Percentiles rank a stretch among this genome's conserved stretches.
Evolutionary conservation across 352 stramenopile genomes (phyloP).

Genomic region (Pythium apleroticum): DNA sequence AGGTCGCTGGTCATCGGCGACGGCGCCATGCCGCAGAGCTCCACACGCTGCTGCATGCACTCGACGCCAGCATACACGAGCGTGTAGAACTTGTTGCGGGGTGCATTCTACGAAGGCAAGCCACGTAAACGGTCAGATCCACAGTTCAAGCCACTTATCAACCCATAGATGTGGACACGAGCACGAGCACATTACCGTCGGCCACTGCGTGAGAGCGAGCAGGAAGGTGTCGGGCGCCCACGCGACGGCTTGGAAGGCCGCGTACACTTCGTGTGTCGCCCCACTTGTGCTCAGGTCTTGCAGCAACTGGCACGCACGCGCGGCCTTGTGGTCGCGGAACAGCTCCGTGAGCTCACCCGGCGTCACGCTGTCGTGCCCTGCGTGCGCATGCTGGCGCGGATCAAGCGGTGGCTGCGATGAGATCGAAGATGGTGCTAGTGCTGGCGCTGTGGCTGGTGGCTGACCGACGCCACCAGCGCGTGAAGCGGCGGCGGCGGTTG

Average conservation of each 20-base stretch:
- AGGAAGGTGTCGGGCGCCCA: constrained; percentile 23
- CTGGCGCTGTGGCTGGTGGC: neutral
- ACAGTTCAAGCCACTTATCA: neutral
- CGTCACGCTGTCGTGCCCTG: neutral
- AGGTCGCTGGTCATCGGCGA: constrained; percentile 35
- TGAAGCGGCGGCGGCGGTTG: neutral
- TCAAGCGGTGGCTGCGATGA: neutral
- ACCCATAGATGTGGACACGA: no score
- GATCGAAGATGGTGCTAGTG: neutral
- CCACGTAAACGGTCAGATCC: neutral
- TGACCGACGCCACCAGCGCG: neutral
- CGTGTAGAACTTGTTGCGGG: constrained; percentile 18
- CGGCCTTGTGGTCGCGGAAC: constrained; percentile 17
- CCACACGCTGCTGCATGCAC: constrained; percentile 25
- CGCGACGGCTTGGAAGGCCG: constrained; percentile 12
- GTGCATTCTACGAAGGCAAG: constrained; percentile 3
- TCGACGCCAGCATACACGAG: constrained; percentile 20
- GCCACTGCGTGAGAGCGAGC: no score
- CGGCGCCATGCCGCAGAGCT: constrained; percentile 15
- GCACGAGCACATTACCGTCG: no score
- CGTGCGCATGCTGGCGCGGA: neutral
- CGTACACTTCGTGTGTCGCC: neutral
- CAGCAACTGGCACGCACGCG: constrained; percentile 17
- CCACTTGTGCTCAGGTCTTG: neutral
- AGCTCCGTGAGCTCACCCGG: constrained; percentile 11